phyloP scores from a whole-genome alignment of 2,329 filamentous ascomycete species.

The Fusarium mundagurra region DNA sequence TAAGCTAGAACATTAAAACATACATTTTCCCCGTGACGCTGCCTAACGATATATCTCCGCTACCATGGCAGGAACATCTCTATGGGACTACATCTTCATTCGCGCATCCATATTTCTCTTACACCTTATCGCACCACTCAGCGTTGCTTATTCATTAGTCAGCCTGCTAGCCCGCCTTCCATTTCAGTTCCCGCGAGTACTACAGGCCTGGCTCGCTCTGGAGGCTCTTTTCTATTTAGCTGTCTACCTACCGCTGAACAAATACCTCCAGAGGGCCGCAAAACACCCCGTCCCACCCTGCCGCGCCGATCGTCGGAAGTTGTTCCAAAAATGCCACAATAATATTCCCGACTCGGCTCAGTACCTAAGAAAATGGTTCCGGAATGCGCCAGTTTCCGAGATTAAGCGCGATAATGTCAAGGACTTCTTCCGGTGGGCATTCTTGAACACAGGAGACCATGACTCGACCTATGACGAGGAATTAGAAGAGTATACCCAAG shows the following conservation, averaged over 20 bases:
- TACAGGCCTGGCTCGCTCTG: slow-evolving; percentile 57
- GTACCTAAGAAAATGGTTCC: slow-evolving; percentile 68
- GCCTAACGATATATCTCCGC: too few relatives aligned
- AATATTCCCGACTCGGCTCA: slow-evolving; percentile 62
- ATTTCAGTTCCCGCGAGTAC: slow-evolving; percentile 42
- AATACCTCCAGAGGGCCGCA: slow-evolving; percentile 61
- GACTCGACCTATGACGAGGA: slow-evolving; percentile 60
- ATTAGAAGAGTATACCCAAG: slow-evolving; percentile 63
- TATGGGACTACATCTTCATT: slow-evolving; percentile 50
- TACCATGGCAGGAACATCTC: slow-evolving; percentile 18
- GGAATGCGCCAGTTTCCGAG: slow-evolving; percentile 60
- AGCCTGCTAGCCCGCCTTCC: too few relatives aligned
- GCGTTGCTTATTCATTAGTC: slow-evolving; percentile 48
- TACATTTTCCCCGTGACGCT: too few relatives aligned
- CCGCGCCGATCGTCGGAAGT: slow-evolving; percentile 55
- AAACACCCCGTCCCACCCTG: slow-evolving; percentile 57
- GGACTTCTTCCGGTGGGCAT: slow-evolving; percentile 70
- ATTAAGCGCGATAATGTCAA: slow-evolving; percentile 68
- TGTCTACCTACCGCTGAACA: slow-evolving; percentile 62
- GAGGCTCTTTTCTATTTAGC: slow-evolving; percentile 65
- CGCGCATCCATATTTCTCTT: slow-evolving; percentile 58
- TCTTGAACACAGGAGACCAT: slow-evolving; percentile 59
- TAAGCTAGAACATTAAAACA: too few relatives aligned
- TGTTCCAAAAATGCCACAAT: slow-evolving; percentile 62
- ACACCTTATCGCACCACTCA: slow-evolving; percentile 60